Evolutionary conservation across 169 alveolate species (phyloP).

Genomic region (Eimeria acervulina): DNA sequence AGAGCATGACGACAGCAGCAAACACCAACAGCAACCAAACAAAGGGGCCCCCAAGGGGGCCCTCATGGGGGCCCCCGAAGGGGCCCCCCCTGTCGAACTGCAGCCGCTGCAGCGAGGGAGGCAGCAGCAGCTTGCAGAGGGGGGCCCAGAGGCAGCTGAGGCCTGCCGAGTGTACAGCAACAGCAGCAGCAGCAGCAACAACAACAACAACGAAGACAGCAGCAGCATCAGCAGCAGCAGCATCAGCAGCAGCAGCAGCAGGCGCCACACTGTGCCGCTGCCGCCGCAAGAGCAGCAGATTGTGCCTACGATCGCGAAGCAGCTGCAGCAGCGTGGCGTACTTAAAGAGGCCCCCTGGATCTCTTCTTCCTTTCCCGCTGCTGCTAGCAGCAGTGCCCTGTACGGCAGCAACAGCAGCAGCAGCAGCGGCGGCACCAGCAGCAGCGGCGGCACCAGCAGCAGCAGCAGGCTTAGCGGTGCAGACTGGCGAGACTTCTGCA

Average conservation of each 20-base stretch:
- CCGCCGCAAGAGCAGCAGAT: slow-evolving; percentile 35
- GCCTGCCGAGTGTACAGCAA: neutral
- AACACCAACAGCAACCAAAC: no score
- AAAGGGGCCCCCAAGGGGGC: no score
- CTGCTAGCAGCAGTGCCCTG: neutral
- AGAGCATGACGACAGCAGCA: no score
- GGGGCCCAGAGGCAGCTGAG: no score
- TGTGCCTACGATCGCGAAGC: slow-evolving; percentile 11
- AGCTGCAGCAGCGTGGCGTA: slow-evolving; percentile 38
- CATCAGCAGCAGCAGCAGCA: slow-evolving; percentile 42
- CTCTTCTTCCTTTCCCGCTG: slow-evolving; percentile 21
- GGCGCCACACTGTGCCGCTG: neutral
- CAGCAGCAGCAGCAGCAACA: neutral
- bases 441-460: slow-evolving; percentile 16
- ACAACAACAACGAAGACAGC: neutral
- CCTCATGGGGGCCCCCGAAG: no score
- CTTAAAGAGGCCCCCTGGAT: slow-evolving; percentile 45
- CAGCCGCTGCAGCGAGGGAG: no score
- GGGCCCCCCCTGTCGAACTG: no score
- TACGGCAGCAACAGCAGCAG: neutral
- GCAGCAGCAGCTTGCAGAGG: no score
- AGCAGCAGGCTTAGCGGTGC: slow-evolving; percentile 5
- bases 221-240: slow-evolving; percentile 12
- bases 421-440: neutral
- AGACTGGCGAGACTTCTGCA: slow-evolving; percentile 14